Percentiles rank a stretch among this genome's conserved stretches.
Evolutionary conservation across 1,284 basidiomycete genomes (phyloP).

Genomic region (Pyrrhoderma noxium): DNA sequence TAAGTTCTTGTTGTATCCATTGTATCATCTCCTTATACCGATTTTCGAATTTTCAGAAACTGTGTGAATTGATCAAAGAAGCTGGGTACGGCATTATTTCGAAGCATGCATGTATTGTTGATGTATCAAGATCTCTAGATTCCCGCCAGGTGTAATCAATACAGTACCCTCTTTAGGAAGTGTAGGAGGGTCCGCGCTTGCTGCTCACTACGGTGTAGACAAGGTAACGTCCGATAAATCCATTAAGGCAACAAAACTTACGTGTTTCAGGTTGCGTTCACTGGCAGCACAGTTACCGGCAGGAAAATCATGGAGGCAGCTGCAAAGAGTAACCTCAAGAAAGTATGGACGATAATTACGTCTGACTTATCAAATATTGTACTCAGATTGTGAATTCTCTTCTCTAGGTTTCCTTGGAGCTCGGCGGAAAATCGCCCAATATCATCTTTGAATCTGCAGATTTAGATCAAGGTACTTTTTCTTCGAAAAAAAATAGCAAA

Average conservation of each 20-base stretch:
- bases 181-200: slow-evolving; percentile 79
- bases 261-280: slow-evolving; percentile 51
- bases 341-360: slow-evolving; percentile 34
- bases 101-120: not conserved
- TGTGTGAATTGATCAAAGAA: slow-evolving; percentile 72
- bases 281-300: slow-evolving; percentile 82
- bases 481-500: not conserved
- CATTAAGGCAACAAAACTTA: too few relatives aligned
- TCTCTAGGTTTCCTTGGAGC: slow-evolving; percentile 79
- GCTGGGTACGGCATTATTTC: slow-evolving; percentile 51
- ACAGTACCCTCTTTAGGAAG: slow-evolving; percentile 77
- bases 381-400: slow-evolving; percentile 12
- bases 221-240: slow-evolving; percentile 33
- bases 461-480: slow-evolving; percentile 61
- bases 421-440: slow-evolving; percentile 95
- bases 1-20: slow-evolving; percentile 29
- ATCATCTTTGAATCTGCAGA: slow-evolving; percentile 78
- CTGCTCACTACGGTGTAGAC: slow-evolving; percentile 73
- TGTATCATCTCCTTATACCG: slow-evolving; percentile 5
- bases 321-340: slow-evolving; percentile 90
- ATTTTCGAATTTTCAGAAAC: slow-evolving; percentile 43
- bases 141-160: slow-evolving; percentile 92
- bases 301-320: slow-evolving; percentile 88
- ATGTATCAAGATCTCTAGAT: slow-evolving; percentile 38
- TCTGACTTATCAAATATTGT: not conserved